Base-by-base conservation (phyloP, 345 rosid species). In the Litchi chinensis region DNA sequence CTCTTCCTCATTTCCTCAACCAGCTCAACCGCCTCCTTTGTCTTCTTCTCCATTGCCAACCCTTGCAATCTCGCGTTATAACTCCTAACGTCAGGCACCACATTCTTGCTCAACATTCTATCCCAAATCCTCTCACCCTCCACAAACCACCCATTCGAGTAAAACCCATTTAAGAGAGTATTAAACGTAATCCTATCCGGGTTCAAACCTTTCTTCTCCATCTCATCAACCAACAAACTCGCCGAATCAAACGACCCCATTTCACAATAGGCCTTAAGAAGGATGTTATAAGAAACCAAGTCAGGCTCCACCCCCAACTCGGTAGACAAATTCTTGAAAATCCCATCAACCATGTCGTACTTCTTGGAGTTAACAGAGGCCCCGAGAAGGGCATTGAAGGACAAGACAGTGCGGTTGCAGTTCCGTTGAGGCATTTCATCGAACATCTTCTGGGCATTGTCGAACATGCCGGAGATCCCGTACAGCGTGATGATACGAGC, bases 361-460 rank as follows among this genome's bases (percentile, higher is more conserved):
- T 84, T 88, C 67, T 89, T 84, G 2, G 93, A 77, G 73, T 87
- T 86, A 48, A 90, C 85, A 71, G 83, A 90, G 1, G 94, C 95
- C 12, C 86, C 87, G 22, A 91, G 67, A 15, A 94, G 82, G 0
- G 92, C 87, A 65, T 92, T 94, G 81, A 89, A 88, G 13, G 98
- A 90, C 81, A 86, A 73, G 8, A 88, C 87, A 4, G 97, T 90
- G 54, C 88, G 90, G 11, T 80, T 81, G 68, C 95, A 89, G 24
- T 83, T 88, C 16, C 90, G 56, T 1, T 80, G 82, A 1, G 89
- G 86, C 95, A 92, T 91, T 91, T 91, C 93, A 74, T 91, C 95
- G 88, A 93, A 91, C 95, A 92, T 73, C 76, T 88, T 88, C 81
- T 81, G 86, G 5, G 95, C 97, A 48, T 90, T 72, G 57, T 92